Evolutionary conservation across 306 rosid species (phyloP).

Genomic region (Corylus heterophylla): DNA sequence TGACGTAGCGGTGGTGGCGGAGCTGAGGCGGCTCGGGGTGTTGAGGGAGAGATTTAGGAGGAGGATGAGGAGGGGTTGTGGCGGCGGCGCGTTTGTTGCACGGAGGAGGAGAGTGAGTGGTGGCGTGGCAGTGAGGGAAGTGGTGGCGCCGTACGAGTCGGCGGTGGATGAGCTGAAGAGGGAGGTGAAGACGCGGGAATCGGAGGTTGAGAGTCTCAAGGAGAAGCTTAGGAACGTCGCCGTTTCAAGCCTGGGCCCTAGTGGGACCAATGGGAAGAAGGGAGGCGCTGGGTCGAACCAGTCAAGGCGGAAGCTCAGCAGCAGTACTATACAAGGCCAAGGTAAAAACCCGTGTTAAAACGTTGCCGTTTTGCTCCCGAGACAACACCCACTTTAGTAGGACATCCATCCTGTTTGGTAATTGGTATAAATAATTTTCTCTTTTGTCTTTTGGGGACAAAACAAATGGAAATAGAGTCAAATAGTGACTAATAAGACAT

Average conservation of each 20-base stretch:
- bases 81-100: constrained; percentile 26
- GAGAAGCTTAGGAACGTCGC: constrained; percentile 70
- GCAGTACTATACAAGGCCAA: constrained; percentile 48
- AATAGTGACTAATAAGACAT: too few species aligned
- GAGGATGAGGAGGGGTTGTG: constrained; percentile 25
- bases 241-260: constrained; percentile 19
- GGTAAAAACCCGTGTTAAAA: constrained; percentile 39
- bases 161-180: constrained; percentile 82
- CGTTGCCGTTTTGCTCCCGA: neutral
- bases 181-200: constrained; percentile 74
- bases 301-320: constrained; percentile 63
- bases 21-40: constrained; percentile 72
- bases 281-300: constrained; percentile 44
- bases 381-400: too few species aligned
- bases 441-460: too few species aligned
- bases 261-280: constrained; percentile 56
- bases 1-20: constrained; percentile 79
- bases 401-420: too few species aligned
- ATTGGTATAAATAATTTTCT: too few species aligned
- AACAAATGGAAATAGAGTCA: too few species aligned
- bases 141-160: constrained; percentile 97
- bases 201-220: constrained; percentile 73
- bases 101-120: constrained; percentile 24
- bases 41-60: constrained; percentile 73
- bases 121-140: constrained; percentile 57